These are phyloP conservation scores for Trametes coccinea DNA, from an alignment of 768 basidiomycete species.

Conservation along the genomic window DNA sequence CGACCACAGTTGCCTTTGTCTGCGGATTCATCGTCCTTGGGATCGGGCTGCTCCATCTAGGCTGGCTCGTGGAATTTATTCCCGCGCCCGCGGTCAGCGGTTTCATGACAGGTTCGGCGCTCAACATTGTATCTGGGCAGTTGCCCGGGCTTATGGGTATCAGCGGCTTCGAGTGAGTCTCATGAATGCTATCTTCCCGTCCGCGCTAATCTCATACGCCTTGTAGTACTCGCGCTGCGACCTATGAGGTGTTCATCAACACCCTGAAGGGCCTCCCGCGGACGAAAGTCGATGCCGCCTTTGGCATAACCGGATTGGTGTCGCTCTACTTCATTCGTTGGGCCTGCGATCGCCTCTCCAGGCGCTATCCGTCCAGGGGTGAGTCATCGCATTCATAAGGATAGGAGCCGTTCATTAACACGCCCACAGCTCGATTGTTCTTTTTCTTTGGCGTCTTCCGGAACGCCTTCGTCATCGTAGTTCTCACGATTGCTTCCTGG, in stretches of 20 bases:
- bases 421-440: conserved; percentile 56
- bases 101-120: conserved; percentile 95
- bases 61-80: conserved; percentile 94
- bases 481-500: conserved; percentile 87
- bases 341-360: conserved; percentile 48
- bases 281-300: conserved; percentile 80
- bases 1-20: conserved; percentile 80
- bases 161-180: conserved; percentile 70
- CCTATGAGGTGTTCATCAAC: conserved; percentile 88
- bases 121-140: conserved; percentile 85
- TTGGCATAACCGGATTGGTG: conserved; percentile 76
- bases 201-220: conserved; percentile 17
- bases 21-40: conserved; percentile 89
- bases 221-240: conserved; percentile 74
- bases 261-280: conserved; percentile 77
- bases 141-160: conserved; percentile 88
- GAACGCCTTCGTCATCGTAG: conserved; percentile 82
- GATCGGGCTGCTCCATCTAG: conserved; percentile 85
- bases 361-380: conserved; percentile 63
- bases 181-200: neutral
- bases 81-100: conserved; percentile 80
- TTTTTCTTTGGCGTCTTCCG: conserved; percentile 77
- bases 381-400: conserved; percentile 20
- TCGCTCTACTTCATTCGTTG: conserved; percentile 71
- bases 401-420: neutral